A percentile compares a stretch with the other conserved stretches of the same genome.
Conservation (phyloP, 305 asterid species). For the Solanum hybrid region DNA sequence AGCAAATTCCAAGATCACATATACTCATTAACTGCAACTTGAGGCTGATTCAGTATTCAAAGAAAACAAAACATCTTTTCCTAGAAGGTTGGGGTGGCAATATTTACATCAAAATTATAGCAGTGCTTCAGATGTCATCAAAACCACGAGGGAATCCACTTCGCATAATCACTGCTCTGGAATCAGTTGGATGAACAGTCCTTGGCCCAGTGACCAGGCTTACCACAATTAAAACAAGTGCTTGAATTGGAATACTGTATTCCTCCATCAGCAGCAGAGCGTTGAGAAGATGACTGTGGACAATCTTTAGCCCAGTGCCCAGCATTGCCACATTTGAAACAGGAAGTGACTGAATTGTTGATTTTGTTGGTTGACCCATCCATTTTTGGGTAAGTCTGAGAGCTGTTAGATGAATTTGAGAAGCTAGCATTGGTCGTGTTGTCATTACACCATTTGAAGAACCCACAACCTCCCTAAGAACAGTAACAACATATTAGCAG, state of each 20-base stretch:
- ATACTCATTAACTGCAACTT: neutral
- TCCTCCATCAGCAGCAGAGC: slow-evolving; percentile 4
- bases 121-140: neutral
- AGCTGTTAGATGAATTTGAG: neutral
- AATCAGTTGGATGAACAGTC: slow-evolving; percentile 9
- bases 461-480: slow-evolving; percentile 13
- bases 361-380: slow-evolving; percentile 6
- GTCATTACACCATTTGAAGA: slow-evolving; percentile 17
- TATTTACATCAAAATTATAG: neutral
- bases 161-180: neutral
- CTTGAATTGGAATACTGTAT: neutral
- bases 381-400: slow-evolving; percentile 1
- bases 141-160: neutral
- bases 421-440: neutral
- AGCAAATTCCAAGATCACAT: neutral
- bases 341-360: slow-evolving; percentile 1
- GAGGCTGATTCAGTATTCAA: neutral
- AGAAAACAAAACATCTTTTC: neutral
- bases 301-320: slow-evolving; percentile 20
- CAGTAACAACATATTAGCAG: neutral
- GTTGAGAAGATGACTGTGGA: neutral
- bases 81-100: neutral
- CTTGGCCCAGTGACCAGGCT: slow-evolving; percentile 18
- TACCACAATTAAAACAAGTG: slow-evolving; percentile 12
- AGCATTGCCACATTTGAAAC: slow-evolving; percentile 18